Percentiles rank a stretch among this genome's conserved stretches.
Conservation (phyloP, 495 filamentous ascomycete genomes). For the Hypoxylon rickii region DNA sequence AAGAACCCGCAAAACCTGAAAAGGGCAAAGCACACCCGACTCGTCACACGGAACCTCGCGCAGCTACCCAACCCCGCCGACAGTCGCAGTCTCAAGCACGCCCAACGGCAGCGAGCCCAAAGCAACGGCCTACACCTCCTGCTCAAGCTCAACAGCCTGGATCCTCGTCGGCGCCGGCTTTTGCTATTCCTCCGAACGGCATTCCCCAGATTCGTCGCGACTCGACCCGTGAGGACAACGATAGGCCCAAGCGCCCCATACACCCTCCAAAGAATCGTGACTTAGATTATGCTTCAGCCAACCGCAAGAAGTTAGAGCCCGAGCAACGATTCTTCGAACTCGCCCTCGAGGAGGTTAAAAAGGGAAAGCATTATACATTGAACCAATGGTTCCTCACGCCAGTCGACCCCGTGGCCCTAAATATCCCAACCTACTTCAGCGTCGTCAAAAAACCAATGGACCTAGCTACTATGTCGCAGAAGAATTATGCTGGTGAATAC, state of each 20-base stretch:
- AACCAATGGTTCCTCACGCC: constrained; percentile 75
- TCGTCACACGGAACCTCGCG: constrained; percentile 48
- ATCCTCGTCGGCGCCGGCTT: constrained; percentile 60
- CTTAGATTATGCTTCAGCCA: constrained; percentile 79
- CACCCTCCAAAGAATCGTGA: constrained; percentile 88
- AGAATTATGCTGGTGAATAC: constrained; percentile 81
- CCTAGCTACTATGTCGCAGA: constrained; percentile 72
- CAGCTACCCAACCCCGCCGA: constrained; percentile 53
- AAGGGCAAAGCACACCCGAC: constrained; percentile 60
- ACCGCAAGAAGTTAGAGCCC: constrained; percentile 84
- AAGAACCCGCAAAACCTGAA: constrained; percentile 56
- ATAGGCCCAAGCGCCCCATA: constrained; percentile 89
- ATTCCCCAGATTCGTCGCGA: constrained; percentile 93
- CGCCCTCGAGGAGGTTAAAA: constrained; percentile 76
- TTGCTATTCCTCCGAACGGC: constrained; percentile 81
- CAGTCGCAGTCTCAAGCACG: constrained; percentile 37
- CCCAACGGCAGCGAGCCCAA: constrained; percentile 46
- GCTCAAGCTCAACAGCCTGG: constrained; percentile 35
- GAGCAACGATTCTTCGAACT: constrained; percentile 91
- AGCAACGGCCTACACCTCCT: constrained; percentile 33
- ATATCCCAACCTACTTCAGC: constrained; percentile 91
- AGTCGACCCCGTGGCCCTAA: constrained; percentile 91
- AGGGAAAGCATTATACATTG: constrained; percentile 67
- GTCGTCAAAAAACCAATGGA: constrained; percentile 98
- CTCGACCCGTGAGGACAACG: constrained; percentile 71